Percentiles rank a stretch among this genome's conserved stretches.
Evolutionary conservation across 139 green algal species (phyloP).

Genomic region (Ettlia oleoabundans): DNA sequence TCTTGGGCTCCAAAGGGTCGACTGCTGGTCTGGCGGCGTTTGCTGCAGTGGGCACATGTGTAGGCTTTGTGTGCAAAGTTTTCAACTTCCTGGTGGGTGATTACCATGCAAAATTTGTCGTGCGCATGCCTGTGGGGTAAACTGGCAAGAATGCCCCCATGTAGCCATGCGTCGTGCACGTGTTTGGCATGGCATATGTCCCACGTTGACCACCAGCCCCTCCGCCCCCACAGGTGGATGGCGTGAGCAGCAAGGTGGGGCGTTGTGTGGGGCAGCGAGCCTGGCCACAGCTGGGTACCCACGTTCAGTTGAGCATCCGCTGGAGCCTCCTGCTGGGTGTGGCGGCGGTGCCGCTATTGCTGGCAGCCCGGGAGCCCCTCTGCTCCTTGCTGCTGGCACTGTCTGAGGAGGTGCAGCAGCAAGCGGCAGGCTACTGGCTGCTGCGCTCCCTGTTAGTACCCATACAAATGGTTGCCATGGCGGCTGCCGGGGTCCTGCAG

Average conservation of each 20-base stretch:
- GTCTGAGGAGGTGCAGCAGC: conserved; percentile 21
- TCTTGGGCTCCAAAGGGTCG: conserved; percentile 54
- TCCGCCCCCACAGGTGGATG: conserved; percentile 21
- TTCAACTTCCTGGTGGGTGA: conserved; percentile 76
- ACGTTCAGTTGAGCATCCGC: conserved; percentile 53
- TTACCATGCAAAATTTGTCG: too few species aligned
- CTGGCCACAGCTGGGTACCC: conserved; percentile 45
- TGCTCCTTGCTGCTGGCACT: conserved; percentile 43
- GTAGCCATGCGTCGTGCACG: too few species aligned
- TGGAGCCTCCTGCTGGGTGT: conserved; percentile 39
- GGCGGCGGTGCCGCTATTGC: neutral
- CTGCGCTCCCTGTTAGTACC: conserved; percentile 49
- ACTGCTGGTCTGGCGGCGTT: conserved; percentile 46
- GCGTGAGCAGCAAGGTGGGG: conserved; percentile 68
- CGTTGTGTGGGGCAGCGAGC: conserved; percentile 46
- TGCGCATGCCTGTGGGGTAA: too few species aligned
- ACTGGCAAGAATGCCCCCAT: too few species aligned
- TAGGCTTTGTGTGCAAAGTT: conserved; percentile 52
- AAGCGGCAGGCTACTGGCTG: conserved; percentile 51
- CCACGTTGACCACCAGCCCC: too few species aligned
- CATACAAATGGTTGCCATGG: conserved; percentile 64
- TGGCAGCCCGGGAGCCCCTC: neutral
- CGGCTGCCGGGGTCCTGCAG: conserved; percentile 49
- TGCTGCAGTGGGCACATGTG: conserved; percentile 47
- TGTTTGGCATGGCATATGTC: too few species aligned